Evolutionary conservation across 768 basidiomycete species (phyloP).

Genomic region (Hericium erinaceus): DNA sequence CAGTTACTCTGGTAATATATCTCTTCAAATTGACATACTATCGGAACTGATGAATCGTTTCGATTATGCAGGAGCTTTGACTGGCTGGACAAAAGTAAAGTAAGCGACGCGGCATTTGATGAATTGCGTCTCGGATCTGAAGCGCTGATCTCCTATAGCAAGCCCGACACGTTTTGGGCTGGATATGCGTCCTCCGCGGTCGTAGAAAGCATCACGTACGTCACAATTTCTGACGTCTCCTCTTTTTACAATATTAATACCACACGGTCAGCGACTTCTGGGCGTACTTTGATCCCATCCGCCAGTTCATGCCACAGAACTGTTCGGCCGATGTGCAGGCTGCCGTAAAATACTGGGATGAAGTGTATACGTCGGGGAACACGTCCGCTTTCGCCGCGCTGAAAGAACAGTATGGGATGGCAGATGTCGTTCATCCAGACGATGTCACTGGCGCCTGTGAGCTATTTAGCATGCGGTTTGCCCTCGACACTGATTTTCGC

Average conservation of each 20-base stretch:
- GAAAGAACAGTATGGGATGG: slow-evolving; percentile 52
- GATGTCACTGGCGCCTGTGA: slow-evolving; percentile 53
- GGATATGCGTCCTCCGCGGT: slow-evolving; percentile 63
- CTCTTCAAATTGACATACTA: neutral
- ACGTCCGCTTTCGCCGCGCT: slow-evolving; percentile 38
- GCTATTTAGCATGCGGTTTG: slow-evolving; percentile 8
- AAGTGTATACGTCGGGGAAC: slow-evolving; percentile 39
- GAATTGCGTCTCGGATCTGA: neutral
- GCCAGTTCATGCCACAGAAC: slow-evolving; percentile 57
- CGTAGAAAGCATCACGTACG: slow-evolving; percentile 46
- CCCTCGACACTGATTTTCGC: neutral
- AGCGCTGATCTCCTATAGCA: slow-evolving; percentile 25
- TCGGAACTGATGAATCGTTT: neutral
- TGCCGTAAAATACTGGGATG: slow-evolving; percentile 53
- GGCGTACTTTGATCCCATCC: slow-evolving; percentile 67
- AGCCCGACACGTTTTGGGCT: slow-evolving; percentile 50
- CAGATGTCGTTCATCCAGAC: slow-evolving; percentile 47
- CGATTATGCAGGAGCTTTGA: slow-evolving; percentile 27
- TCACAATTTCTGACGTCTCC: neutral
- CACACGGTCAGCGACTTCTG: slow-evolving; percentile 42
- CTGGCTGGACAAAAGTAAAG: slow-evolving; percentile 66
- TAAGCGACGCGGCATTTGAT: slow-evolving; percentile 14
- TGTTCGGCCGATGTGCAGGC: slow-evolving; percentile 66
- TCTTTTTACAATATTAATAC: neutral
- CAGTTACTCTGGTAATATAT: slow-evolving; percentile 27